Percentiles rank a stretch among this genome's conserved stretches.
phyloP scores from a whole-genome alignment of 2,329 filamentous ascomycete species.

The Epichloe brachyelytri region DNA sequence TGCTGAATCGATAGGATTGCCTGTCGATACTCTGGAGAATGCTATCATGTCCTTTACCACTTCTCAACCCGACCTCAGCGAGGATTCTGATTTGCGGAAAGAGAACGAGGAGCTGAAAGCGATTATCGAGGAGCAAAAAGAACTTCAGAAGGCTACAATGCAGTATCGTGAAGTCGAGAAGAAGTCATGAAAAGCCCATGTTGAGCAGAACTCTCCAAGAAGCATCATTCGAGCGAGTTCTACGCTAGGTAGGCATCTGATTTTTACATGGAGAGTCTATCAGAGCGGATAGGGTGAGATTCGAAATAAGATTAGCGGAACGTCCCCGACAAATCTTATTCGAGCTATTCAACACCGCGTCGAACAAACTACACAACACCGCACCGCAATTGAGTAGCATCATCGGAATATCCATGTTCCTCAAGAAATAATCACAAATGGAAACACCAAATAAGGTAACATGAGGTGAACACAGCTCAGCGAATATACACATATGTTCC shows the following conservation, averaged over 20 bases:
- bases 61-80: conserved; percentile 1
- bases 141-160: conserved; percentile 12
- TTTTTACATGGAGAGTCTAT: no score
- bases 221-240: background rate
- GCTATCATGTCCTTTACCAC: conserved; percentile 12
- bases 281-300: no score
- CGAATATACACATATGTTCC: no score
- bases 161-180: conserved; percentile 1
- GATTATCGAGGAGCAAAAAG: conserved; percentile 30
- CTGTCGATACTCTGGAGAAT: conserved; percentile 29
- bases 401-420: no score
- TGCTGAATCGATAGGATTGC: conserved; percentile 34
- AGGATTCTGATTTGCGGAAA: conserved; percentile 14
- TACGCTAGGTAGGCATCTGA: background rate
- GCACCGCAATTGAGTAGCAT: no score
- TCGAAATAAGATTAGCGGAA: no score
- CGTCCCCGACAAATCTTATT: no score
- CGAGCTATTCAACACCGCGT: no score
- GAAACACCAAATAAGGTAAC: no score
- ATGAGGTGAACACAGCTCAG: no score
- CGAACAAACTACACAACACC: no score
- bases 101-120: conserved; percentile 33
- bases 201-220: background rate
- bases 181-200: background rate
- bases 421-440: no score